Conservation (phyloP, 129 eudicot species). For the Lactuca saligna region DNA sequence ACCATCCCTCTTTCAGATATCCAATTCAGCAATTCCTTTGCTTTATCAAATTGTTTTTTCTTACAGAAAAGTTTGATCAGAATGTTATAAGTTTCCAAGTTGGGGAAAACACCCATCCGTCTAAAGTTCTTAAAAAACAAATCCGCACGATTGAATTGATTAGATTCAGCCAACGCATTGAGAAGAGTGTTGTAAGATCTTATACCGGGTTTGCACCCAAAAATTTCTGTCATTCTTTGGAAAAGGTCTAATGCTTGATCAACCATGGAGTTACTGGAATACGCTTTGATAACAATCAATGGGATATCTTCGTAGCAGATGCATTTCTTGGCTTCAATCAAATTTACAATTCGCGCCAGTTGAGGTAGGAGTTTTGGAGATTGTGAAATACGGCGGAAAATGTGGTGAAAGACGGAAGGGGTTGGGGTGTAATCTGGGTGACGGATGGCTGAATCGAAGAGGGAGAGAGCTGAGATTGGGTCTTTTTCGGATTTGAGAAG, state of each 20-base stretch:
- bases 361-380: slow-evolving; percentile 43
- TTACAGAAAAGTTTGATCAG: slow-evolving; percentile 65
- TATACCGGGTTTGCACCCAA: slow-evolving; percentile 78
- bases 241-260: slow-evolving; percentile 52
- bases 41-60: slow-evolving; percentile 42
- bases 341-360: slow-evolving; percentile 40
- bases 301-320: slow-evolving; percentile 64
- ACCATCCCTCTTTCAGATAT: slow-evolving; percentile 39
- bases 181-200: slow-evolving; percentile 63
- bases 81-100: slow-evolving; percentile 64
- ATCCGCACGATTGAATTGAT: slow-evolving; percentile 50
- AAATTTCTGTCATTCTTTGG: slow-evolving; percentile 52
- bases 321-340: slow-evolving; percentile 44
- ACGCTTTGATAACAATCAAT: slow-evolving; percentile 50
- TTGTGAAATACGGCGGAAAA: slow-evolving; percentile 59
- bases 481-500: slow-evolving; percentile 65
- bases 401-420: slow-evolving; percentile 57
- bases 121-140: slow-evolving; percentile 51
- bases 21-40: slow-evolving; percentile 37
- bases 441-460: slow-evolving; percentile 50
- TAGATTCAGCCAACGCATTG: slow-evolving; percentile 52
- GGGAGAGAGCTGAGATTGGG: slow-evolving; percentile 51
- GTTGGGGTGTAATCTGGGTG: slow-evolving; percentile 55
- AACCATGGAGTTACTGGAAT: slow-evolving; percentile 46
- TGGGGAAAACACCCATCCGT: slow-evolving; percentile 60